Percentiles rank a stretch among this genome's conserved stretches.
phyloP scores from a whole-genome alignment of 1,284 basidiomycete genomes.

The Melampsora larici-populina region DNA sequence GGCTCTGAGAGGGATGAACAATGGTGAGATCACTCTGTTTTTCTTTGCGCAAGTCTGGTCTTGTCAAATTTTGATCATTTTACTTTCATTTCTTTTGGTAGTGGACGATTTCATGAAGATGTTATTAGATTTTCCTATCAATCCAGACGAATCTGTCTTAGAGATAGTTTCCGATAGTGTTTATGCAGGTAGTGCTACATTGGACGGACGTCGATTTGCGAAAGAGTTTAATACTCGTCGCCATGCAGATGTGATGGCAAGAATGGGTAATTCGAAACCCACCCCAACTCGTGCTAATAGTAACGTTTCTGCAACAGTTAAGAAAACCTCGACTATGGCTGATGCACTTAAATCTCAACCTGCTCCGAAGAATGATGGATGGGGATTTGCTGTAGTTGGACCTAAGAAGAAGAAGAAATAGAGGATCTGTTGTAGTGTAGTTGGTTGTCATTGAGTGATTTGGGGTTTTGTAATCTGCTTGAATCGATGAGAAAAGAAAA shows the following conservation, averaged over 20 bases:
- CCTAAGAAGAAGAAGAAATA: slow-evolving; percentile 40
- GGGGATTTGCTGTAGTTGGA: slow-evolving; percentile 40
- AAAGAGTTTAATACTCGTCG: slow-evolving; percentile 70
- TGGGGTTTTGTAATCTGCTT: too few species aligned
- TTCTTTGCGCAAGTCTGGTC: slow-evolving; percentile 48
- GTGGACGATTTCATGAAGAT: slow-evolving; percentile 54
- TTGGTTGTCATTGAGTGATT: too few species aligned
- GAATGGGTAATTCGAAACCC: neutral
- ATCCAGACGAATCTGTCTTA: slow-evolving; percentile 52
- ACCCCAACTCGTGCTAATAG: neutral
- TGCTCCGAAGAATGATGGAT: slow-evolving; percentile 36
- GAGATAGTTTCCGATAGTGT: slow-evolving; percentile 57
- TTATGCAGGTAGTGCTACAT: slow-evolving; percentile 86
- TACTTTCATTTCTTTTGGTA: slow-evolving; percentile 7
- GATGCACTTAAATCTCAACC: slow-evolving; percentile 38
- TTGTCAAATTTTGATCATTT: slow-evolving; percentile 12
- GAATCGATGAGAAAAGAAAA: too few species aligned
- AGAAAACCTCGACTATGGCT: slow-evolving; percentile 19
- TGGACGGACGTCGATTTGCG: slow-evolving; percentile 91
- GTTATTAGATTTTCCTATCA: slow-evolving; percentile 54
- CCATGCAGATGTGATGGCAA: slow-evolving; percentile 19
- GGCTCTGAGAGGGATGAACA: slow-evolving; percentile 85
- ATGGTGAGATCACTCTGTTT: slow-evolving; percentile 70
- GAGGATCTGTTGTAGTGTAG: neutral
- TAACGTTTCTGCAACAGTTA: neutral